phyloP scores from a whole-genome alignment of 352 stramenopile species.

The Pythium biforme region DNA sequence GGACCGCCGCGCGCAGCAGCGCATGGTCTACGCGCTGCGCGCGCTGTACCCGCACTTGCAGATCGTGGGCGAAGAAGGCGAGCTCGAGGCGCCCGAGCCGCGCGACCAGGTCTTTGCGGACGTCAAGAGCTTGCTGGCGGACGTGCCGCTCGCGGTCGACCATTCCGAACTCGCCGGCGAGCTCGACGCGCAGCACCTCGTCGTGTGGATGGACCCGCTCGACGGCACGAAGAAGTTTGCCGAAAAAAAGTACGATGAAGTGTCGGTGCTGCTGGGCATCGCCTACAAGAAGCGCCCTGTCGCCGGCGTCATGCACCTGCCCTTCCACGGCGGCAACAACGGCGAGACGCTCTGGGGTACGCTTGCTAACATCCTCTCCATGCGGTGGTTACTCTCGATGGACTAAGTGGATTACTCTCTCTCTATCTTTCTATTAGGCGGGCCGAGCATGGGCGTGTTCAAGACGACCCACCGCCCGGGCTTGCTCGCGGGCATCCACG shows the following conservation, averaged over 20 bases:
- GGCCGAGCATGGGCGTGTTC: slow-evolving; percentile 53
- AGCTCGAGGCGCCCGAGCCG: slow-evolving; percentile 44
- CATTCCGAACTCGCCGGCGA: slow-evolving; percentile 29
- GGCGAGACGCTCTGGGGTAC: slow-evolving; percentile 70
- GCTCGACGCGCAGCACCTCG: slow-evolving; percentile 47
- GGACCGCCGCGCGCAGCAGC: slow-evolving; percentile 72
- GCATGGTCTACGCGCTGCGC: slow-evolving; percentile 61
- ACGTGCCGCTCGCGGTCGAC: slow-evolving; percentile 21
- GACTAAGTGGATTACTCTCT: not conserved
- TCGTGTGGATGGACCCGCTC: slow-evolving; percentile 78
- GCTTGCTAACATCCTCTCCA: too few relatives aligned
- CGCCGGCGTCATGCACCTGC: slow-evolving; percentile 69
- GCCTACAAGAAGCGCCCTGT: slow-evolving; percentile 62
- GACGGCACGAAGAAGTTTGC: slow-evolving; percentile 82
- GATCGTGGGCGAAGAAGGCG: slow-evolving; percentile 72
- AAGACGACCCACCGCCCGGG: slow-evolving; percentile 34
- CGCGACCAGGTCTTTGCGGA: slow-evolving; percentile 54
- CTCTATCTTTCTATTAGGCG: slow-evolving; percentile 31
- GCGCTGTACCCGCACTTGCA: slow-evolving; percentile 48
- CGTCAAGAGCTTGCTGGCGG: slow-evolving; percentile 27
- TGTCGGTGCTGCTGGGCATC: slow-evolving; percentile 77
- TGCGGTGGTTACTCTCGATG: not conserved
- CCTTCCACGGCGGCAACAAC: slow-evolving; percentile 48
- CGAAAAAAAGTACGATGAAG: slow-evolving; percentile 65
- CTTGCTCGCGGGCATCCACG: slow-evolving; percentile 30